These are phyloP conservation scores for Fusarium protoensiforme DNA, from an alignment of 2,329 filamentous ascomycete genomes.

Conservation along the genomic window DNA sequence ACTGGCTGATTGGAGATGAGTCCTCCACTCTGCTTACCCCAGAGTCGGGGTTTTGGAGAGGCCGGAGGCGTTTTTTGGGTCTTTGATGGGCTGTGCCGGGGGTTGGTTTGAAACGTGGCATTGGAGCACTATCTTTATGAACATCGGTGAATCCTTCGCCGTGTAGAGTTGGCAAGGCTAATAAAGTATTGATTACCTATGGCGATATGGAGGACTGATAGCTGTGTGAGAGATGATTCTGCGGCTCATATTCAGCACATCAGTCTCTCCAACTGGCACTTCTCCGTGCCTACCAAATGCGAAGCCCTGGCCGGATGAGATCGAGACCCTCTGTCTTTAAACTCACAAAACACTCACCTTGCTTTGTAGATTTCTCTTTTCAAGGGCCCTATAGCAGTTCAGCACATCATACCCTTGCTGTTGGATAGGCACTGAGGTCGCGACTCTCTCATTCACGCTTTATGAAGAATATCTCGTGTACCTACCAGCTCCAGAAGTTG, in stretches of 20 bases:
- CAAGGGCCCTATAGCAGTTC: not conserved
- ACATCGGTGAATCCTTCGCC: not conserved
- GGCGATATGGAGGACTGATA: not conserved
- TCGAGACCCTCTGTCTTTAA: not conserved
- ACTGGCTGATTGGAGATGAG: slow-evolving; percentile 1
- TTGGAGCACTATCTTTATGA: no score
- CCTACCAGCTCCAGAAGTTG: not conserved
- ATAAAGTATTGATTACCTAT: not conserved
- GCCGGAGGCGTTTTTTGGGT: not conserved
- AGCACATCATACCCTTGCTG: not conserved
- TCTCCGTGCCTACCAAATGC: not conserved
- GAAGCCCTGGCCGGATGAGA: not conserved
- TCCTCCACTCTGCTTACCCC: slow-evolving; percentile 15
- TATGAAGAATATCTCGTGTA: not conserved
- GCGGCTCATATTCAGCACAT: not conserved
- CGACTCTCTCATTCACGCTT: not conserved
- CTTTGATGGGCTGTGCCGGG: not conserved
- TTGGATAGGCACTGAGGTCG: not conserved
- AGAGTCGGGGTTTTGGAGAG: not conserved
- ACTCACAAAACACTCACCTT: not conserved
- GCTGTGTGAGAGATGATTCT: not conserved
- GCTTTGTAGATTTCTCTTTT: not conserved
- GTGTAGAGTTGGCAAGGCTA: not conserved
- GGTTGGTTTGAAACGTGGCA: not conserved
- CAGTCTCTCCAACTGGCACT: not conserved